Evolutionary conservation across 116 monocot species (phyloP), one percentile per base, ranked within the genome.

Genomic region (Posidonia oceanica): DNA sequence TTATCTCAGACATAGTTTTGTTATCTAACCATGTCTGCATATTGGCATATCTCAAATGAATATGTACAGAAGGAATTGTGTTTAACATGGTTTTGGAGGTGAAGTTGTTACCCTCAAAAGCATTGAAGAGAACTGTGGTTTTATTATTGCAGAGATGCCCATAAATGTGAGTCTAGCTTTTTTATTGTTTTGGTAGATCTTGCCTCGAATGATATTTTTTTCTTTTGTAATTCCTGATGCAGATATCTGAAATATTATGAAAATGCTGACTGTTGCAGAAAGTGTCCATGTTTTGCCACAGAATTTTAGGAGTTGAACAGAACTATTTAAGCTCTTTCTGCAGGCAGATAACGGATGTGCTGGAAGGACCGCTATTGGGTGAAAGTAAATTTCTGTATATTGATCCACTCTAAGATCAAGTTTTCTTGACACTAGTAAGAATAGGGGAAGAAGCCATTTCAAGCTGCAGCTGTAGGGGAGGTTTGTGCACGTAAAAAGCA

Each of bases 81-180:
- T 91, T 96, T 39, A 91, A 84, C 75, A 90, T 94, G 91, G 86
- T 94, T 56, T 94, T 73, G 94, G 94, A 69, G 91, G 90, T 55
- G 94, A 90, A 80, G 90, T 94, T 29, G 82, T 82, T 15, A 66
- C 75, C 77, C 77, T 94, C 17, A 90, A 85, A 81, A 78, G 72
- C 18, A 63, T 94, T 14, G 94, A 90, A 70, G 91, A 94, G 71
- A 84, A 58, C 69, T 75, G 66, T 69, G 85, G 91, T 29, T 79
- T 94, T 69, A 12, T 83, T 64, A 84, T 94, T 77, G 82, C 77
- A 38, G 94, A 90, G 67, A 94, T 94, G 94, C 94, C 94, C 63
- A 87, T 94, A 63, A 82, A 88, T 74, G 94, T 90, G 70, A 86
- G 86, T 1, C 29, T 67, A 14, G 23, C 22, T 53, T 15, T 54